Conservation (phyloP, 2,329 filamentous ascomycete species). For the Aureobasidium lini region DNA sequence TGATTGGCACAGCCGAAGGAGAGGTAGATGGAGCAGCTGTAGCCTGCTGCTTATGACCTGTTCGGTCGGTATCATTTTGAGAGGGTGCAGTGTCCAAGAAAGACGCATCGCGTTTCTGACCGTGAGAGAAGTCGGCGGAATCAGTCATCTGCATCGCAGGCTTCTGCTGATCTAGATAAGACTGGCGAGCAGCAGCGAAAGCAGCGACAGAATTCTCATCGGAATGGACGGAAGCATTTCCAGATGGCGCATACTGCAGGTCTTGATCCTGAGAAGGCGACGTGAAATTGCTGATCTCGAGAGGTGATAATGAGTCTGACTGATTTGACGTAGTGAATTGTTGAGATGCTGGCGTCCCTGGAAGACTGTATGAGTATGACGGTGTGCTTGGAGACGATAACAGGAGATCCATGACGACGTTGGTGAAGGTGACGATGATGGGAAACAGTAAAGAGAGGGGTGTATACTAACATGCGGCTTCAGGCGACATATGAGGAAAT, state of each 20-base stretch:
- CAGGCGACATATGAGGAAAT: slow-evolving; percentile 14
- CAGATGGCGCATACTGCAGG: neutral
- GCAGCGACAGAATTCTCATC: neutral
- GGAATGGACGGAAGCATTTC: neutral
- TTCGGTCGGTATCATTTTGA: neutral
- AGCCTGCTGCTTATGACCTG: neutral
- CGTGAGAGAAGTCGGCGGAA: neutral
- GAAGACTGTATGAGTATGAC: slow-evolving; percentile 11
- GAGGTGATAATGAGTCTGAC: slow-evolving; percentile 12
- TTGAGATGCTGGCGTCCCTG: slow-evolving; percentile 13
- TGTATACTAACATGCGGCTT: slow-evolving; percentile 11
- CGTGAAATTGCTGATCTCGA: slow-evolving; percentile 4
- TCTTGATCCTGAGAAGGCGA: slow-evolving; percentile 5
- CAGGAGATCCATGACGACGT: neutral
- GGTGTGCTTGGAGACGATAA: slow-evolving; percentile 2
- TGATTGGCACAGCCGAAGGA: neutral
- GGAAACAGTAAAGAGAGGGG: neutral
- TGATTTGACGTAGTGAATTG: slow-evolving; percentile 1
- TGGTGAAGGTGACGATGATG: neutral
- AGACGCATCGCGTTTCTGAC: slow-evolving; percentile 6
- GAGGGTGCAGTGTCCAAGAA: neutral
- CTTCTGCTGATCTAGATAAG: neutral
- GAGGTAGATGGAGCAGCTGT: neutral
- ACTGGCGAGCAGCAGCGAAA: neutral
- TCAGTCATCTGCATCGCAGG: neutral